Percentiles rank a stretch among this genome's conserved stretches.
Conservation (phyloP, 768 basidiomycete genomes). For the Macrolepiota fuliginosa region DNA sequence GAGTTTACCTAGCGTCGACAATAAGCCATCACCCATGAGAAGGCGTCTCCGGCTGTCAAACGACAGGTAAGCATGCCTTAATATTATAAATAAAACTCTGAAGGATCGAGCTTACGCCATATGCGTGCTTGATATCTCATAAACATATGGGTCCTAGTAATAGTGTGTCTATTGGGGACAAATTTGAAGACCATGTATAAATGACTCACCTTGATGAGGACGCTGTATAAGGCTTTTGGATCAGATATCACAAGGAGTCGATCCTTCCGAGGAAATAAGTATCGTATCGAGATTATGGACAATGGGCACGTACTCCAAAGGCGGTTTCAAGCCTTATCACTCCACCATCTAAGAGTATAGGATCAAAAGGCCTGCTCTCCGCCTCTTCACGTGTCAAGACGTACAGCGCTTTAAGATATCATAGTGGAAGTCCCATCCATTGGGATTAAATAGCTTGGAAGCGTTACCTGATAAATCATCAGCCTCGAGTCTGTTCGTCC, state of each 20-base stretch:
- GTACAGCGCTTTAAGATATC: slow-evolving; percentile 31
- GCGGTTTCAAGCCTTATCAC: slow-evolving; percentile 30
- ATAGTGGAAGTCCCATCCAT: slow-evolving; percentile 36
- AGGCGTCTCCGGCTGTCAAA: background rate
- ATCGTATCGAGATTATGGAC: background rate
- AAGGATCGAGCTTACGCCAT: too few species aligned
- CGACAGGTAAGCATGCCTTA: too few species aligned
- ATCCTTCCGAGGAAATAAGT: slow-evolving; percentile 15
- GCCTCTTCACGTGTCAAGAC: background rate
- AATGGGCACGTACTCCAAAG: slow-evolving; percentile 28
- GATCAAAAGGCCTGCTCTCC: background rate
- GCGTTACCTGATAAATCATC: slow-evolving; percentile 29
- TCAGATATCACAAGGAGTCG: slow-evolving; percentile 39
- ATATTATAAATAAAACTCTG: too few species aligned
- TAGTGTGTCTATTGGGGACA: background rate
- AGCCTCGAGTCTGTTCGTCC: background rate
- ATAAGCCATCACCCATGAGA: slow-evolving; percentile 19
- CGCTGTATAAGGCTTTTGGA: slow-evolving; percentile 41
- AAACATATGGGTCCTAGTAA: slow-evolving; percentile 29
- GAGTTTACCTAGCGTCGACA: slow-evolving; percentile 17
- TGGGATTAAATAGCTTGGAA: slow-evolving; percentile 26
- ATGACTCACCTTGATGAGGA: slow-evolving; percentile 36
- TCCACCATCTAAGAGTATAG: slow-evolving; percentile 24
- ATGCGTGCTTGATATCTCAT: slow-evolving; percentile 12
- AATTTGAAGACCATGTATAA: background rate